Evolutionary conservation across 1,284 basidiomycete genomes (phyloP).

Genomic region (Schizopora paradoxa): DNA sequence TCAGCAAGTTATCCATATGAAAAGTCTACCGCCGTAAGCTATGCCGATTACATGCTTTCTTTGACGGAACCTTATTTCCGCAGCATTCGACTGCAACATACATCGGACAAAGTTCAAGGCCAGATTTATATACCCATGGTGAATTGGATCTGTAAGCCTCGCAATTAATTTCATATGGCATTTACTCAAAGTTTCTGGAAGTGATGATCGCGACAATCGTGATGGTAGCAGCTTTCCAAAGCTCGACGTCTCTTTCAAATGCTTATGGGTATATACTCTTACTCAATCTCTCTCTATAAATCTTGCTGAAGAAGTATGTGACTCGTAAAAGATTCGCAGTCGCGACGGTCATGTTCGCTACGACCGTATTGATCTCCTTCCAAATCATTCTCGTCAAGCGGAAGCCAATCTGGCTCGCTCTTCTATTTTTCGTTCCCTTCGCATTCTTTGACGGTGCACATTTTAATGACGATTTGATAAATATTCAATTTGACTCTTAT

Average conservation of each 20-base stretch:
- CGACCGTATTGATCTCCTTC: conserved; percentile 50
- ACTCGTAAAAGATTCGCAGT: conserved; percentile 53
- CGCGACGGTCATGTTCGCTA: conserved; percentile 58
- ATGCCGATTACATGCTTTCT: background rate
- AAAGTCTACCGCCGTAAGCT: conserved; percentile 45
- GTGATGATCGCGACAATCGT: conserved; percentile 52
- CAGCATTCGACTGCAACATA: conserved; percentile 49
- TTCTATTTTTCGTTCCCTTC: conserved; percentile 48
- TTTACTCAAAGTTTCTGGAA: conserved; percentile 4
- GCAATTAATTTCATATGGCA: background rate
- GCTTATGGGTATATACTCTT: conserved; percentile 37
- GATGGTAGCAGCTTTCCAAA: conserved; percentile 53
- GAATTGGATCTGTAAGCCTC: conserved; percentile 43
- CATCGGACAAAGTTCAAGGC: conserved; percentile 53
- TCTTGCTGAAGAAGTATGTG: conserved; percentile 10
- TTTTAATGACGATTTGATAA: no score
- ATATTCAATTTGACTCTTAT: no score
- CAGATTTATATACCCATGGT: conserved; percentile 60
- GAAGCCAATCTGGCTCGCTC: conserved; percentile 37
- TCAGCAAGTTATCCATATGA: conserved; percentile 59
- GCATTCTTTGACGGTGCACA: conserved; percentile 63
- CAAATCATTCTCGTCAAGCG: conserved; percentile 54
- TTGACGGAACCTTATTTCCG: background rate
- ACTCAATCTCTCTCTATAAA: background rate
- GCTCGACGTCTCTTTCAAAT: conserved; percentile 43